These are phyloP conservation scores for Acacia confusa DNA, from an alignment of 306 rosid genomes.

Conservation along the genomic window DNA sequence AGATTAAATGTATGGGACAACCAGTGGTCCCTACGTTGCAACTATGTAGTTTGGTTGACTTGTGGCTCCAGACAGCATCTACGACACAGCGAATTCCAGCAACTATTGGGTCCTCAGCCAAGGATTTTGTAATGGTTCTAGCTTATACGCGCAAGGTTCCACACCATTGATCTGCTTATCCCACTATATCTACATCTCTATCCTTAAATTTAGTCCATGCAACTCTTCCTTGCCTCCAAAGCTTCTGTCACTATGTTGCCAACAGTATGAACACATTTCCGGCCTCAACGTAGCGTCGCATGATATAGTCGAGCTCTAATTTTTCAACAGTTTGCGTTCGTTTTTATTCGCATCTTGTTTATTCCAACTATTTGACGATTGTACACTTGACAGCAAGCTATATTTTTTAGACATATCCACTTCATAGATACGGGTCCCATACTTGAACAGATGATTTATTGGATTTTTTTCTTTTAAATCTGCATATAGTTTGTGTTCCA, in stretches of 20 bases:
- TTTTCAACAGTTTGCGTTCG: constrained; percentile 12
- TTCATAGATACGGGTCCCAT: not conserved
- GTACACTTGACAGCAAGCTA: not conserved
- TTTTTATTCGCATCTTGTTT: not conserved
- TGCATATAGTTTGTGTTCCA: not conserved
- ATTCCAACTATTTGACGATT: not conserved
- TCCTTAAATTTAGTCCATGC: not conserved
- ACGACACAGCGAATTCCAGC: constrained; percentile 48
- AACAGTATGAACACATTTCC: not conserved
- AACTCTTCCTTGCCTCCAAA: not conserved
- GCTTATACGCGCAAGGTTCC: constrained; percentile 56
- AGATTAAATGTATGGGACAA: constrained; percentile 73
- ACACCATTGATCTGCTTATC: constrained; percentile 37
- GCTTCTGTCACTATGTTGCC: constrained; percentile 1
- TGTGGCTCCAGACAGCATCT: constrained; percentile 65
- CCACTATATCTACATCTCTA: not conserved
- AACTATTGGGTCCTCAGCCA: constrained; percentile 54
- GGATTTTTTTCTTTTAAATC: not conserved
- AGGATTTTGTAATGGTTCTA: constrained; percentile 65
- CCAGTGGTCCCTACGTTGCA: constrained; percentile 55
- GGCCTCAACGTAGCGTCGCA: not conserved
- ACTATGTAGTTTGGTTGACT: constrained; percentile 47
- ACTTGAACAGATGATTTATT: not conserved
- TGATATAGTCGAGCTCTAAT: not conserved
- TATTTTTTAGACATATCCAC: not conserved